Percentiles rank a stretch among this genome's conserved stretches.
These are phyloP conservation scores for Aspergillus phoenicis DNA, from an alignment of 2,329 filamentous ascomycete genomes.

Conservation along the genomic window DNA sequence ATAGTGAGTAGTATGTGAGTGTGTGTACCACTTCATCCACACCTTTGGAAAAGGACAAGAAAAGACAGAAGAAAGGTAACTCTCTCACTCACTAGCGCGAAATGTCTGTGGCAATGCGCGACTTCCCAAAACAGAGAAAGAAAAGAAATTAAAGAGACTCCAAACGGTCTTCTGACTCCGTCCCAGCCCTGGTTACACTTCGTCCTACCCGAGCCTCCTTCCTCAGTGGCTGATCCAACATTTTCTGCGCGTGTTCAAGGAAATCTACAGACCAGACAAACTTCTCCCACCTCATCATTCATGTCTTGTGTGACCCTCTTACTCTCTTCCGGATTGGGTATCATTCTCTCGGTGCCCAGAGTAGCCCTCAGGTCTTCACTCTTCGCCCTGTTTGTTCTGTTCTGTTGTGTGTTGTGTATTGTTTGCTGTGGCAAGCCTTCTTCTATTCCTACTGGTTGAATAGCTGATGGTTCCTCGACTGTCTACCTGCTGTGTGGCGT, in stretches of 20 bases:
- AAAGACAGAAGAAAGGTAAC: too few species aligned
- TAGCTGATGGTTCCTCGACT: too few species aligned
- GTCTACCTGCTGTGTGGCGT: not conserved
- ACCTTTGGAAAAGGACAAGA: not conserved
- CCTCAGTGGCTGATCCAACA: not conserved
- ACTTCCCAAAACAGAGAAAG: not conserved
- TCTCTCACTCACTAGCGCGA: not conserved
- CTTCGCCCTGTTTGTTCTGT: too few species aligned
- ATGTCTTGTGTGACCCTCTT: not conserved
- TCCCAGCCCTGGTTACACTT: slow-evolving; percentile 3
- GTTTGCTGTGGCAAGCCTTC: too few species aligned
- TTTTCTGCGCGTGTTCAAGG: slow-evolving; percentile 4
- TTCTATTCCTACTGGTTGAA: too few species aligned
- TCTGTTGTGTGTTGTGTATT: too few species aligned
- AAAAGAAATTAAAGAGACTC: not conserved
- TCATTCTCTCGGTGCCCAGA: too few species aligned
- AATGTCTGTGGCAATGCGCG: not conserved
- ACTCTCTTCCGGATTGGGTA: not conserved
- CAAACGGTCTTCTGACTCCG: slow-evolving; percentile 9
- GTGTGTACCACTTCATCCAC: not conserved
- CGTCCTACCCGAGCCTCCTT: not conserved
- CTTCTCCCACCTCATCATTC: not conserved
- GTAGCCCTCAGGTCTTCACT: too few species aligned
- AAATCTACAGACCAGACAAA: not conserved
- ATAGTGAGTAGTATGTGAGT: not conserved